Percentiles rank a stretch among this genome's conserved stretches.
phyloP scores from a whole-genome alignment of 495 filamentous ascomycete genomes.

The Lasiosphaeriaceae sp. region DNA sequence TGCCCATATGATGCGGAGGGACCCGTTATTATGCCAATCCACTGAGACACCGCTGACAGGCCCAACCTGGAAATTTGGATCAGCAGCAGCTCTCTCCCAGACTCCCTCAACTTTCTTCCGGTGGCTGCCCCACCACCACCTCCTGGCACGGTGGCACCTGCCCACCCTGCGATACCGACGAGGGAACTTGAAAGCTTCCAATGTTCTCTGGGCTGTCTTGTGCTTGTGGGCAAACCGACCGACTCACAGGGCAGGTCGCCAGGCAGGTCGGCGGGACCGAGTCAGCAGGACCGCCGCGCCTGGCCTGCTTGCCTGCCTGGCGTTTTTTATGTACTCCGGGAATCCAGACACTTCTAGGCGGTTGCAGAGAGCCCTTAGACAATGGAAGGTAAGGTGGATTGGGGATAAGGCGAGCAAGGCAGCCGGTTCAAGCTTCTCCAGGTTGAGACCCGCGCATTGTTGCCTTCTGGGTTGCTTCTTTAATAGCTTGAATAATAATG shows the following conservation, averaged over 20 bases:
- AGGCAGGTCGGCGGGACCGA: slow-evolving; percentile 2
- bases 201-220: neutral
- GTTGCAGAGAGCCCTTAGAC: too few species aligned
- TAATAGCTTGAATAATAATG: neutral
- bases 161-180: too few species aligned
- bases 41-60: slow-evolving; percentile 1
- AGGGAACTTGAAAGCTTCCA: too few species aligned
- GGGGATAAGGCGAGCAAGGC: too few species aligned
- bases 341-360: too few species aligned
- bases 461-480: neutral
- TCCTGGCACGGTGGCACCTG: neutral
- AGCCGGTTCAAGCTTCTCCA: neutral
- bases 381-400: too few species aligned
- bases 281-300: neutral
- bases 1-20: slow-evolving; percentile 5
- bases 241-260: neutral
- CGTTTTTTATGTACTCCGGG: neutral
- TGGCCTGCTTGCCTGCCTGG: neutral
- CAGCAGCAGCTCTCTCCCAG: slow-evolving; percentile 1
- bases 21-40: slow-evolving; percentile 10
- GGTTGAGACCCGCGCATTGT: slow-evolving; percentile 1
- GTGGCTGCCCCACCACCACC: neutral
- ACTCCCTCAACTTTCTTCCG: too few species aligned
- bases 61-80: slow-evolving; percentile 6
- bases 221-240: neutral